Base-by-base conservation (phyloP, 1,284 basidiomycete genomes). In the Ceratorhiza oryzae-sativae region DNA sequence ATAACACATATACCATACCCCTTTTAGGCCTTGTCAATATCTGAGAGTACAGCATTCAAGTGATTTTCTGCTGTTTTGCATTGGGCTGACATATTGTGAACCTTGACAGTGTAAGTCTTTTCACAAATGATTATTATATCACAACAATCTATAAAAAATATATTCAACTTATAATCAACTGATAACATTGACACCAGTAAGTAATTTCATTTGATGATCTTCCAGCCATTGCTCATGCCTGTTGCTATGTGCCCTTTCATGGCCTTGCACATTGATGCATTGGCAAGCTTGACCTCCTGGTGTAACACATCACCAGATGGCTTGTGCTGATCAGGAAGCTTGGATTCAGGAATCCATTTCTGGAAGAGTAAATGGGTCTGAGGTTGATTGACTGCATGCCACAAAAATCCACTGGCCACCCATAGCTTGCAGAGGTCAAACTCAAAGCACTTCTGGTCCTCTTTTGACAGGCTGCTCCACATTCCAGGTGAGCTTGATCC, bases 191-290 rank as follows among this genome's bases (percentile, higher is more conserved):
- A 73, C 10, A 67, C 67, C 27, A 73, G 20, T 20, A 73, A 23
- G 13, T 9, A 49, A 25, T 30, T 71, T 9, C 49, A 34, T 5
- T 23, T 42, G 15, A 60, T 61, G 46, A 71, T 58, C 42, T 73
- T 73, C 72, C 72, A 73, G 1, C 72, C 65, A 41, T 73, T 67
- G 27, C 72, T 71, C 58, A 71, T 39, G 10, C 65, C 67, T 9
- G 67, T 73, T 23, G 51, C 72, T 10, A 62, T 32, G 9, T 32
- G 23, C 18, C 72, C 72, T 15, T 58, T 25, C 30, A 73, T 49
- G 9, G 34, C 4, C 5, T 70, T 20, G 8, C 15, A 12, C 34
- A 60, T 51, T 25, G 25, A 36, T 9, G 45, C 32, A 13, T 71
- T 41, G n/a, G 53, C 30, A 3, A n/a, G 13, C 39, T 59, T n/a